Evolutionary conservation across 2,329 filamentous ascomycete genomes (phyloP).

Genomic region (Juglanconis oblonga): DNA sequence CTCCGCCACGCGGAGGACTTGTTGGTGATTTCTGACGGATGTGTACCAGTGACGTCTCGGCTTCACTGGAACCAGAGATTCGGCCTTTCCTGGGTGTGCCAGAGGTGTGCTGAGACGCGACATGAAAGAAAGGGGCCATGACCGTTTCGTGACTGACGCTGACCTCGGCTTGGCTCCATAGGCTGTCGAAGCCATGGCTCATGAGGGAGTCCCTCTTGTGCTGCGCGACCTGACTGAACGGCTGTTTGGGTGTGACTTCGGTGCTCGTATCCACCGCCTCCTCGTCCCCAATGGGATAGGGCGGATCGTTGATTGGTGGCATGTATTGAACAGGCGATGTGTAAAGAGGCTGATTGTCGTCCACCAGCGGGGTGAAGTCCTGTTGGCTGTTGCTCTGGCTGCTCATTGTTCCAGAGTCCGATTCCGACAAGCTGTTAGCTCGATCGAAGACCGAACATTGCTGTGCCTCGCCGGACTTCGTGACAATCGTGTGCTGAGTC

Average conservation of each 20-base stretch:
- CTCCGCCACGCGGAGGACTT: constrained; percentile 24
- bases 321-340: constrained; percentile 29
- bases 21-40: constrained; percentile 38
- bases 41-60: constrained; percentile 40
- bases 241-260: constrained; percentile 37
- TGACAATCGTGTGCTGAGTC: constrained; percentile 35
- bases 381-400: constrained; percentile 31
- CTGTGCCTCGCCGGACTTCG: constrained; percentile 29
- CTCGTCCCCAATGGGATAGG: constrained; percentile 31
- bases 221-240: constrained; percentile 22
- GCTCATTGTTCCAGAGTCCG: constrained; percentile 39
- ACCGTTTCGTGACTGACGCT: constrained; percentile 40
- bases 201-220: constrained; percentile 25
- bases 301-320: constrained; percentile 25
- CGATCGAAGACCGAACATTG: constrained; percentile 50
- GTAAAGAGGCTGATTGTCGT: constrained; percentile 26
- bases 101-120: constrained; percentile 20
- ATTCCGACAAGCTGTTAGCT: constrained; percentile 46
- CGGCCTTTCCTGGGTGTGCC: constrained; percentile 27
- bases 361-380: constrained; percentile 21
- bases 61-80: constrained; percentile 36
- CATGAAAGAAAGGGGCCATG: constrained; percentile 30
- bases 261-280: constrained; percentile 25
- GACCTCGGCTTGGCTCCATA: constrained; percentile 21
- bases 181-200: not conserved